Percentiles rank a stretch among this genome's conserved stretches.
These are phyloP conservation scores for Boechera retrofracta DNA, from an alignment of 345 rosid genomes.

Conservation along the genomic window DNA sequence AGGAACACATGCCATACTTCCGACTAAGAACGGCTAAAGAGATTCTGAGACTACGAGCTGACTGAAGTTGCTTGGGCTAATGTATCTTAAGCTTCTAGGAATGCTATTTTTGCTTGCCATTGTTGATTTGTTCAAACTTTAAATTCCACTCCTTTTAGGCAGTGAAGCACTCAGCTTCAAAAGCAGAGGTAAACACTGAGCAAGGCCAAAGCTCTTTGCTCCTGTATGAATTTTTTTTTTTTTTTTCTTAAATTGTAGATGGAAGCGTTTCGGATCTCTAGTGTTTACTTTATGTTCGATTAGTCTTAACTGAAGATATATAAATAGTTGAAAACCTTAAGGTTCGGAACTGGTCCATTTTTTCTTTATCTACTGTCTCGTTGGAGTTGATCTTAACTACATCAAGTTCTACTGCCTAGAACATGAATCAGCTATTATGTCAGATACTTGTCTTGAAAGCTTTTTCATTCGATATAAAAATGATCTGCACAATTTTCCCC, in stretches of 20 bases:
- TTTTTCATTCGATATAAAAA: background rate
- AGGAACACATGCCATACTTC: conserved; percentile 97
- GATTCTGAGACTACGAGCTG: conserved; percentile 82
- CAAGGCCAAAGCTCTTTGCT: background rate
- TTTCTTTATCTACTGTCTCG: background rate
- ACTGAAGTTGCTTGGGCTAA: conserved; percentile 50
- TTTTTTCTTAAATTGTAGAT: conserved; percentile 20
- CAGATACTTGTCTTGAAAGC: background rate
- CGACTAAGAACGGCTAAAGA: conserved; percentile 89
- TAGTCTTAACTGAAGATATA: conserved; percentile 6
- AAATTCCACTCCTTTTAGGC: conserved; percentile 18
- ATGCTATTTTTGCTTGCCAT: conserved; percentile 16
- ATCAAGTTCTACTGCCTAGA: background rate
- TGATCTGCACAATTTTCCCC: background rate
- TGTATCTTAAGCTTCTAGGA: conserved; percentile 13
- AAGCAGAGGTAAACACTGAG: conserved; percentile 30
- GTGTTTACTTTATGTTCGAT: background rate
- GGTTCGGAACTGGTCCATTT: background rate
- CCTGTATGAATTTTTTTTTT: background rate
- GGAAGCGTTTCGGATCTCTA: conserved; percentile 16
- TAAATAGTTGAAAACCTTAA: background rate
- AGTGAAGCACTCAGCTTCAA: conserved; percentile 28
- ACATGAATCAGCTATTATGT: background rate
- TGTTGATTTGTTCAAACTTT: conserved; percentile 32
- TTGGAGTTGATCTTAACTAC: background rate